Evolutionary conservation across 495 filamentous ascomycete genomes (phyloP), one percentile per base, ranked within the genome.

Genomic region (Tuber calosporum): DNA sequence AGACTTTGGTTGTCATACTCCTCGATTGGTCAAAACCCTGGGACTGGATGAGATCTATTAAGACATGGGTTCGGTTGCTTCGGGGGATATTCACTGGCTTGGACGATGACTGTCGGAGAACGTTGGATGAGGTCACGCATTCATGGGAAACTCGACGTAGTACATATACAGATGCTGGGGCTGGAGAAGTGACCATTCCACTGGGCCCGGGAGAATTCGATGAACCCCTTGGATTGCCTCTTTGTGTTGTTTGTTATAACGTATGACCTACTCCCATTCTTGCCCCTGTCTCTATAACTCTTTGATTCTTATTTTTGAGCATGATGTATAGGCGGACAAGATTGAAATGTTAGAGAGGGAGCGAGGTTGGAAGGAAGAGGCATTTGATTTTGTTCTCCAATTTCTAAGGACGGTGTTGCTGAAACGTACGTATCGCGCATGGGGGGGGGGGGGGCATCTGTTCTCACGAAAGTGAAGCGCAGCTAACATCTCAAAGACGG

Each of bases 121-220:
- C 89, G 4, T 90, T 97, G 88, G 92, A 96, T 82, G 92, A 95
- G 75, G 89, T 90, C 42, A 95, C 94, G 88, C 80, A 77, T 19
- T 68, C 75, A 48, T 81, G 77, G 80, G 76, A 81, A 42, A 75
- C 68, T 19, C 73, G 80, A 53, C 70, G 80, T 20, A 81, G 79
- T 30, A 81, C 80, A 38, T 71, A 77, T 73, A 68, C 77, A n/a
- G 80, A 81, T 68, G 75, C 83, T 2, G 82, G 82, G 30, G 81
- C 85, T 72, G 82, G 83, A 76, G 86, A 91, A 81, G 87, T 93
- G 42, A 87, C 89, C 68, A 85, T 97, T 76, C 93, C 93, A 0
- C 79, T 96, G 40, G 94, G 94, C 13, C 91, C 91, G 11, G 94
- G 94, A 39, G 94, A 98, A 84, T 97, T 93, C 91, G 93, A 97